Evolutionary conservation across 345 rosid species (phyloP).

Genomic region (Acer campestre): DNA sequence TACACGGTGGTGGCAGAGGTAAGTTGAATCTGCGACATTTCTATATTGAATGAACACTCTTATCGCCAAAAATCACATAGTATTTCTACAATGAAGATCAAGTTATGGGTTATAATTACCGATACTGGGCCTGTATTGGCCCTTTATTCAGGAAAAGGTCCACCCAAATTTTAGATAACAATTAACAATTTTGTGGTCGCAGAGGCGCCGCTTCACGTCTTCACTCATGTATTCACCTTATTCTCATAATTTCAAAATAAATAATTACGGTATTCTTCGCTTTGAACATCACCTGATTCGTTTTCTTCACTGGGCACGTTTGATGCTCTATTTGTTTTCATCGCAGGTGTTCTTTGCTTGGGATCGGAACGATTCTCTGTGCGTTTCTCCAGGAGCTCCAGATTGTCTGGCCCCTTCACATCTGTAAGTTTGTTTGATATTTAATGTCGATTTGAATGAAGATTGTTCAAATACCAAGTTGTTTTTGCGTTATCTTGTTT

Average conservation of each 20-base stretch:
- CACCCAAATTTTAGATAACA: background rate
- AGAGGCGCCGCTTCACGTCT: too few species aligned
- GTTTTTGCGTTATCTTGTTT: too few species aligned
- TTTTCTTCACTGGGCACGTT: background rate
- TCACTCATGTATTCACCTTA: too few species aligned
- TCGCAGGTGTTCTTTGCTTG: background rate
- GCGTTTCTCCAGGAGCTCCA: background rate
- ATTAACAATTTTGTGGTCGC: too few species aligned
- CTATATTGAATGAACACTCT: too few species aligned
- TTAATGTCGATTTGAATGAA: background rate
- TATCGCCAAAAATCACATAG: too few species aligned
- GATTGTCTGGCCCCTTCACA: background rate
- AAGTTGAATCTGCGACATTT: too few species aligned
- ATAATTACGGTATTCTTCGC: background rate
- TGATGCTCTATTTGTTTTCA: background rate
- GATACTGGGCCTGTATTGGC: background rate
- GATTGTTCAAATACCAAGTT: too few species aligned
- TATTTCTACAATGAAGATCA: too few species aligned
- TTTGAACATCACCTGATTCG: too few species aligned
- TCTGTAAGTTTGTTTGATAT: background rate
- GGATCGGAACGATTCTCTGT: background rate
- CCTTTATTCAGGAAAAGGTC: background rate
- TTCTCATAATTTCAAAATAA: too few species aligned
- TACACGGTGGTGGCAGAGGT: too few species aligned
- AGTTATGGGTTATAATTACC: background rate